Evolutionary conservation across 805 yeast genomes (phyloP), one percentile per base, ranked within the genome.

Genomic region (Ogataea salicorniae): DNA sequence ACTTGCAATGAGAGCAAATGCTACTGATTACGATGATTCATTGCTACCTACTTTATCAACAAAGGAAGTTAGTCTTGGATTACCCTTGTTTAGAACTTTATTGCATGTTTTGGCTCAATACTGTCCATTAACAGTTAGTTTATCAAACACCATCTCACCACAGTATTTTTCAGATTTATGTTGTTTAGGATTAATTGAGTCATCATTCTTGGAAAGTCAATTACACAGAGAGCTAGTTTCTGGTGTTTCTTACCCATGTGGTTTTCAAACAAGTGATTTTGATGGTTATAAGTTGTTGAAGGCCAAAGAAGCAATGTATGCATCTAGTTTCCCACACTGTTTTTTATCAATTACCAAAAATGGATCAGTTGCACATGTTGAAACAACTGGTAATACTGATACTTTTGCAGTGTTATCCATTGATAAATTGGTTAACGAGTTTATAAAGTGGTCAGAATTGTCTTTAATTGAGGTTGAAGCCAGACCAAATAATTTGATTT

Each of bases 191-290:
- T 53, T 74, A 31, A 67, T 77, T 6, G 69, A 72, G 33, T 66
- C 77, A 2, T 63, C 73, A 4, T 64, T 73, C 38, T 53, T 70
- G 31, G 81, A 77, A 58, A 73, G 76, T 29, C 80, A 75, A 55
- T 57, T 73, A 47, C 79, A 76, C 62, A 59, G 80, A 49, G 81
- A 76, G 52, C 57, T 76, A 48, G 71, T 70, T n/a, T 73, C 79
- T 7, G 81, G 81, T 1, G 59, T 69, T 20, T 72, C 80, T 0
- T 76, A 69, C 59, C 73, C 80, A 1, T 72, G 77, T 16, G 81
- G 80, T 0, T 75, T 74, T 55, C 60, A 61, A 33, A 57, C 60
- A 9, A 45, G 45, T 8, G 42, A 35, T 3, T 18, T 40, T 15
- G 54, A 51, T 33, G 45, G 37, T 8, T 56, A 48, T 46, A 67